These are phyloP conservation scores for Goffeauzyma gilvescens DNA, from an alignment of 768 basidiomycete genomes.

Conservation along the genomic window DNA sequence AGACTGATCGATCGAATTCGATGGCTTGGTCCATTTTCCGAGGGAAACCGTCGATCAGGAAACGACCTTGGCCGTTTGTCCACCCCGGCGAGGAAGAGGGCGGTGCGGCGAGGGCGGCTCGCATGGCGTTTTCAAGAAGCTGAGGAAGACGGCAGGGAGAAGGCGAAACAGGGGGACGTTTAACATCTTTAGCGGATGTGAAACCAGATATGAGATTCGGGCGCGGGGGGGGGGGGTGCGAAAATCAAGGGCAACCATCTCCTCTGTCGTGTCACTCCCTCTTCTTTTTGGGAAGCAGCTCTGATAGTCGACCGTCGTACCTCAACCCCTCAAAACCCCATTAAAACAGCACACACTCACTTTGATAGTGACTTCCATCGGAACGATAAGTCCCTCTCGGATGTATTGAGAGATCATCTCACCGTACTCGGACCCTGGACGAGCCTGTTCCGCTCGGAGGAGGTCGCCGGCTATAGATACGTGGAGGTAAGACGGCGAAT, in stretches of 20 bases:
- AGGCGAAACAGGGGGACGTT: too few relatives aligned
- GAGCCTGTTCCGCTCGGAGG: conserved; percentile 76
- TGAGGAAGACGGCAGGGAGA: too few relatives aligned
- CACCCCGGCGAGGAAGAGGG: conserved; percentile 39
- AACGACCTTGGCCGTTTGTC: conserved; percentile 55
- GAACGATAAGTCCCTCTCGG: conserved; percentile 78
- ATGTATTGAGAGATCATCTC: conserved; percentile 72
- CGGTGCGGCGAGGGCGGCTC: conserved; percentile 37
- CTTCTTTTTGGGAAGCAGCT: too few relatives aligned
- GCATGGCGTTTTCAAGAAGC: conserved; percentile 84
- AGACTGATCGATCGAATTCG: conserved; percentile 79
- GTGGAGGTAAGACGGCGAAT: neutral
- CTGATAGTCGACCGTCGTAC: too few relatives aligned
- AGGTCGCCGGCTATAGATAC: conserved; percentile 69
- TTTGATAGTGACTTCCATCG: conserved; percentile 85
- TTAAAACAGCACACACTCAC: conserved; percentile 13
- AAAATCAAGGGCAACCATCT: too few relatives aligned
- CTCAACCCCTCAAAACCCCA: too few relatives aligned
- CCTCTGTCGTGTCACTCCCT: too few relatives aligned
- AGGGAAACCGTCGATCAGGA: conserved; percentile 93
- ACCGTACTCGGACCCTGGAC: conserved; percentile 65
- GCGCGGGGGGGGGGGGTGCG: too few relatives aligned
- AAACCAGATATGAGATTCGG: too few relatives aligned
- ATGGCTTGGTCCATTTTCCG: conserved; percentile 95
- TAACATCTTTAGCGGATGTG: too few relatives aligned